Base-by-base conservation (phyloP, 2,329 filamentous ascomycete genomes). In the Pestalotiopsis sp. region DNA sequence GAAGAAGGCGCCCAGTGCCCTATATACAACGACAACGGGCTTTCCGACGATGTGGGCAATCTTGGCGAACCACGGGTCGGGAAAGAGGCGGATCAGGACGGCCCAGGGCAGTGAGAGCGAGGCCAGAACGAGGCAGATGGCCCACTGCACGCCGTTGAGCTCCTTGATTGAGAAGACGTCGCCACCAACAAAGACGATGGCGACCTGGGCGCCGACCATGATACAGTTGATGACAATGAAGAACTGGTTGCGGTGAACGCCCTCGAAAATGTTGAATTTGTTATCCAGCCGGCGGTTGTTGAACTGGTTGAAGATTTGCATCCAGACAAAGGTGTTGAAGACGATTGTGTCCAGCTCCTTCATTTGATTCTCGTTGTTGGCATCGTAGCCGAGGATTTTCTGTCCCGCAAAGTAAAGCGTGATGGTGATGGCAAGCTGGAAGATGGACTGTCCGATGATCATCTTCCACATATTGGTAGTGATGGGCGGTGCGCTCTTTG, bases 281-380 rank as follows among this genome's bases (percentile, higher is more conserved):
- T 90, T 90, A 73, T 90, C 88, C 0, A 90, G 81, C 52, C 88
- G 87, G 38, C 89, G 85, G 75, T 88, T 89, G 79, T 91, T 91
- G 80, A 90, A 86, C 77, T 90, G 85, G 77, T 92, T 92, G 81
- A 92, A 92, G 70, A 92, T 91, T 74, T 92, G 90, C 84, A 92
- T 88, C 89, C 90, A 92, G 2, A 92, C 90, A 73, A 91, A 92
- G 0, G 87, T 89, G 78, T 92, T 92, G 81, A 92, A 92, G 61
- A 92, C 86, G 68, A 91, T 82, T 0, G 89, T 90, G 71, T 88
- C 82, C 41, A 90, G 80, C 72, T 87, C 76, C 5, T 74, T 75
- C 67, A 78, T 80, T 23, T 84, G 79, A 25, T 79, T 77, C 58
- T 81, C 78, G 63, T 85, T 68, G 66, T 77, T 66, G 17, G 76